A percentile compares a stretch with the other conserved stretches of the same genome.
These are phyloP conservation scores for Chlorella sp. DNA, from an alignment of 139 green algal genomes.

Conservation along the genomic window DNA sequence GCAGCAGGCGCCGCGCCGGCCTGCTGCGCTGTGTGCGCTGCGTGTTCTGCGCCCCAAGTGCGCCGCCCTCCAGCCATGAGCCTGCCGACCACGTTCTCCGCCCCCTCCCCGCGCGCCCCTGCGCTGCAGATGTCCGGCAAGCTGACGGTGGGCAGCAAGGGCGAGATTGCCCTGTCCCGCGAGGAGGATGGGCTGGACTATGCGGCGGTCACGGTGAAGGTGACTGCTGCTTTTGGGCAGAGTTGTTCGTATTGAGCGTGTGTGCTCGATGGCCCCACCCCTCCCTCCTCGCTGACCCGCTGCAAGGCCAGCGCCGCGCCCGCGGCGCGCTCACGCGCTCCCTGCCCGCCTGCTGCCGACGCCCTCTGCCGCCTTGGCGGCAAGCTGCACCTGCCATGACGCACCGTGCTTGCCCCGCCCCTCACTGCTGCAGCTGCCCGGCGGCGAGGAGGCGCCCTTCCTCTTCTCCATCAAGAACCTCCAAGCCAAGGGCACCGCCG, in stretches of 20 bases:
- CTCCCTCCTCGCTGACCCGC: no score
- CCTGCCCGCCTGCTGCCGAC: no score
- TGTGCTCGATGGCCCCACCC: no score
- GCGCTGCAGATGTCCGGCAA: slow-evolving; percentile 74
- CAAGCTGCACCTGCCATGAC: no score
- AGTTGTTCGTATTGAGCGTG: no score
- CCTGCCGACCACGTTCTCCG: neutral
- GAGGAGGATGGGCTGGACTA: slow-evolving; percentile 99
- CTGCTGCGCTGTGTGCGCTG: no score
- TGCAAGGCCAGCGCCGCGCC: no score
- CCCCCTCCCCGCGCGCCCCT: neutral
- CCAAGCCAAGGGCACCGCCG: slow-evolving; percentile 70
- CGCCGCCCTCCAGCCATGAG: neutral
- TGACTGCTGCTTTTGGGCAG: no score
- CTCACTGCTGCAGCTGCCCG: slow-evolving; percentile 96
- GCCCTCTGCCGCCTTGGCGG: no score
- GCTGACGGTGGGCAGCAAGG: slow-evolving; percentile 86
- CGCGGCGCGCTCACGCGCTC: no score
- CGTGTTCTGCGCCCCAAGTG: neutral
- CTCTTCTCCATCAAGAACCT: slow-evolving; percentile 99
- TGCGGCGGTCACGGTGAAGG: slow-evolving; percentile 94
- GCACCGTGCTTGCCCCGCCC: no score
- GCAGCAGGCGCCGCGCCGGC: no score
- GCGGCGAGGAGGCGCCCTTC: slow-evolving; percentile 98
- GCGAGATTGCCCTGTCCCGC: slow-evolving; percentile 87